phyloP scores from a whole-genome alignment of 2,329 filamentous ascomycete genomes.

The Ascocoryne sarcoides region DNA sequence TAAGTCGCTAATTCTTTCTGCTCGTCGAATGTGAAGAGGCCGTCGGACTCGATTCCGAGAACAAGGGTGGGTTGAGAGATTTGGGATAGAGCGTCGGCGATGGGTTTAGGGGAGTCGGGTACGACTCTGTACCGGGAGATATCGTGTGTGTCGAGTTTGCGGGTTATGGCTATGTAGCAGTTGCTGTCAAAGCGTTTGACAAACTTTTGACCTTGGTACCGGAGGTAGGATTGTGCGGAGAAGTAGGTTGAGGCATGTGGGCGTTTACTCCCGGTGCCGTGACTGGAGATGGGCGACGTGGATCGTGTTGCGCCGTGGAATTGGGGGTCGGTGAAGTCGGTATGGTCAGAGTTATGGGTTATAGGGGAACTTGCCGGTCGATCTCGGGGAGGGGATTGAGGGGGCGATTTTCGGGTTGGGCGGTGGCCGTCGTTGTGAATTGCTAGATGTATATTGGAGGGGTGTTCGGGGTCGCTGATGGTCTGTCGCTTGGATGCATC shows the following conservation, averaged over 20 bases:
- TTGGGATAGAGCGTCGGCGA: constrained; percentile 66
- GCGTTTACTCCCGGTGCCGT: constrained; percentile 22
- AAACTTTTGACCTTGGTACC: constrained; percentile 94
- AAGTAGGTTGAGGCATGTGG: constrained; percentile 72
- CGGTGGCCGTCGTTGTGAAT: constrained; percentile 79
- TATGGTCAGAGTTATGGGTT: constrained; percentile 16
- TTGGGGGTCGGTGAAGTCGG: constrained; percentile 52
- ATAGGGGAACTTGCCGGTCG: neutral
- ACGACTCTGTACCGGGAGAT: constrained; percentile 65
- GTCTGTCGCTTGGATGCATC: constrained; percentile 77
- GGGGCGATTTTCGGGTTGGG: constrained; percentile 37
- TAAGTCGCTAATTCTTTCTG: constrained; percentile 83
- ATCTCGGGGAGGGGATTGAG: neutral
- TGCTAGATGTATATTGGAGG: constrained; percentile 56
- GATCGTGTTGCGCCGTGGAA: constrained; percentile 55
- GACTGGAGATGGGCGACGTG: constrained; percentile 36
- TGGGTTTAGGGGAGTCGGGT: constrained; percentile 32
- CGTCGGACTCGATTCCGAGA: constrained; percentile 89
- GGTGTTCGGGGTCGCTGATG: constrained; percentile 60
- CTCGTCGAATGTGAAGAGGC: constrained; percentile 93
- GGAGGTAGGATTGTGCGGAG: constrained; percentile 92
- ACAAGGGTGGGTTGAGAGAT: constrained; percentile 88
- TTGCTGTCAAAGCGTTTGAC: constrained; percentile 96
- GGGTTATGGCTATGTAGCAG: constrained; percentile 97
- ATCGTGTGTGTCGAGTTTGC: constrained; percentile 96